Conservation (phyloP, 1,284 basidiomycete species). For the Inonotus hispidus region DNA sequence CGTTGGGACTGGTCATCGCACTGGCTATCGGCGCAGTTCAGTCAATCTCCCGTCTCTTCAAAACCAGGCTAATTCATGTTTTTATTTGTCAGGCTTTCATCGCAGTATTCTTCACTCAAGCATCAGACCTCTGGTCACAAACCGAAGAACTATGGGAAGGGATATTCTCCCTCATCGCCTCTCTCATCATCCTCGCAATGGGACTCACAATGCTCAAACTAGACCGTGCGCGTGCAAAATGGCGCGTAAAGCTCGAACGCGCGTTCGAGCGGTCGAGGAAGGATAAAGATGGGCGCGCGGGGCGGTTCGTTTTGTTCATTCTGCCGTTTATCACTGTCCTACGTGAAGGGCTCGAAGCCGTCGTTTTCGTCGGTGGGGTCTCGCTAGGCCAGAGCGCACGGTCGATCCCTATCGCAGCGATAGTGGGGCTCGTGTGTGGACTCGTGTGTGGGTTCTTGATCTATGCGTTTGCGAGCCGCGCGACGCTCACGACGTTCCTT, state of each 20-base stretch:
- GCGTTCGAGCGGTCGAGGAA: constrained; percentile 56
- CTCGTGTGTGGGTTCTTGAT: constrained; percentile 63
- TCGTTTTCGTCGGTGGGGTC: constrained; percentile 91
- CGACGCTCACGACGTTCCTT: constrained; percentile 76
- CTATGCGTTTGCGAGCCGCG: constrained; percentile 69
- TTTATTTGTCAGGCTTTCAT: constrained; percentile 50
- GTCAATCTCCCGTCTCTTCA: neutral
- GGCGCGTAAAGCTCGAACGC: constrained; percentile 80
- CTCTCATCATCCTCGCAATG: constrained; percentile 80
- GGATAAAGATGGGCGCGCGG: constrained; percentile 42
- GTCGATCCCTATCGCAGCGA: constrained; percentile 84
- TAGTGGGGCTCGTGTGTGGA: constrained; percentile 78
- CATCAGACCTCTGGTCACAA: constrained; percentile 63
- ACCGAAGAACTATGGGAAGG: constrained; percentile 76
- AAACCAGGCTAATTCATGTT: neutral
- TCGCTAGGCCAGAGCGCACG: constrained; percentile 75
- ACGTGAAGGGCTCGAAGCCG: constrained; percentile 89
- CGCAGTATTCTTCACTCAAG: constrained; percentile 78
- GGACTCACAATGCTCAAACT: constrained; percentile 73
- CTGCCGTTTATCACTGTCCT: constrained; percentile 87
- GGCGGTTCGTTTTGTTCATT: constrained; percentile 84
- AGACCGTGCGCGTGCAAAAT: constrained; percentile 77
- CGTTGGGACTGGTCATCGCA: constrained; percentile 70
- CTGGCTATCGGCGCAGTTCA: constrained; percentile 53
- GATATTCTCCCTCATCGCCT: constrained; percentile 76